phyloP scores from a whole-genome alignment of 768 basidiomycete genomes.

The Candolleomyces eurysporus region DNA sequence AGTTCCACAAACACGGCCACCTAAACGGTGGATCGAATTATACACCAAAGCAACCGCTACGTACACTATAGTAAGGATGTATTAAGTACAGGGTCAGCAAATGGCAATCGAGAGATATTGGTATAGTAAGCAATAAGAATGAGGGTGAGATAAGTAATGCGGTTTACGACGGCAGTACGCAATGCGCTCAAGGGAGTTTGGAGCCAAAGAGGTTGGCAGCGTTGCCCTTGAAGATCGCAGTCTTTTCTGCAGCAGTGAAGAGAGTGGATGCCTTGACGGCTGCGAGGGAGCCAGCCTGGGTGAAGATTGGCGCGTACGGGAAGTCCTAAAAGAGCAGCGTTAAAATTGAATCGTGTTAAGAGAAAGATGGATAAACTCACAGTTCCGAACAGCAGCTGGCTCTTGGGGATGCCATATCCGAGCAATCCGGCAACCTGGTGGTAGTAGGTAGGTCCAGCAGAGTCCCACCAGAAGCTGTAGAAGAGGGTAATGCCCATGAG shows the following conservation, averaged over 20 bases:
- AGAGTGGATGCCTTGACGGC: conserved; percentile 19
- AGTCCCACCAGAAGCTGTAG: conserved; percentile 35
- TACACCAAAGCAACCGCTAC: too few species aligned
- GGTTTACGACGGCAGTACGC: too few species aligned
- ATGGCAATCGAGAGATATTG: too few species aligned
- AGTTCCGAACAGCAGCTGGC: conserved; percentile 32
- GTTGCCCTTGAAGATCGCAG: too few species aligned
- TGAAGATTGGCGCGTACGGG: conserved; percentile 23
- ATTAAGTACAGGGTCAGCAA: too few species aligned
- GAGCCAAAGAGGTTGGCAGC: too few species aligned
- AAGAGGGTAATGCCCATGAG: background rate
- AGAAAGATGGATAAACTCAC: conserved; percentile 15
- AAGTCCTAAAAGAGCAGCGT: conserved; percentile 20
- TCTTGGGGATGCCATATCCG: conserved; percentile 27
- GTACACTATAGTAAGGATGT: too few species aligned
- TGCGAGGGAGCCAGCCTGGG: conserved; percentile 18
- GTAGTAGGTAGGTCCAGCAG: conserved; percentile 35
- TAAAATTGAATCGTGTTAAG: background rate
- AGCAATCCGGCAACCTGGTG: conserved; percentile 31
- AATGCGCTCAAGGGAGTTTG: too few species aligned
- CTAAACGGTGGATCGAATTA: too few species aligned
- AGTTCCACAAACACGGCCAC: too few species aligned
- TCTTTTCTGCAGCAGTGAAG: conserved; percentile 18
- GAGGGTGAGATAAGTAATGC: too few species aligned
- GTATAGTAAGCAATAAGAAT: too few species aligned